A percentile compares a stretch with the other conserved stretches of the same genome.
These are phyloP conservation scores for Keqinozyma sinolaborantium DNA, from an alignment of 1,139 yeast genomes.

Conservation along the genomic window DNA sequence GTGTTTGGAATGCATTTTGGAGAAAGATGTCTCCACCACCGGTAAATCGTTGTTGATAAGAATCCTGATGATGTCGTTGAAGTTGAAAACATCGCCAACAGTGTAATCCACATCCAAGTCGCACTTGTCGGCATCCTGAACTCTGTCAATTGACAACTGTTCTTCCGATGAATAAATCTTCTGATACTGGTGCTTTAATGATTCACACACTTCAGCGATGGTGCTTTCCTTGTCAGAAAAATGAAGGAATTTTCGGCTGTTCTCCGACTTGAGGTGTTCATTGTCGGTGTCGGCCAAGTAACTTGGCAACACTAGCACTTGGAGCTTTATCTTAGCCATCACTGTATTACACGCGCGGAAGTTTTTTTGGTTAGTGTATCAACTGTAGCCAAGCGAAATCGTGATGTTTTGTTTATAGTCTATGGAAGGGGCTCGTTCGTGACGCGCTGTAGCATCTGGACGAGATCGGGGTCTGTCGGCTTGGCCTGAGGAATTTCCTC, in stretches of 20 bases:
- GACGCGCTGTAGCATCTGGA: no score
- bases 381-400: no score
- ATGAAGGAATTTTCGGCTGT: conserved; percentile 54
- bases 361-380: no score
- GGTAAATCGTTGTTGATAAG: conserved; percentile 39
- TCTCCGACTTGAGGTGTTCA: conserved; percentile 8
- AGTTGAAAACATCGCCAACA: conserved; percentile 58
- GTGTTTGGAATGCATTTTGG: conserved; percentile 1
- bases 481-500: conserved; percentile 3
- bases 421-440: no score
- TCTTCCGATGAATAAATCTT: conserved; percentile 63
- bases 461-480: not conserved
- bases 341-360: no score
- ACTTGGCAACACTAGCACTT: conserved; percentile 37
- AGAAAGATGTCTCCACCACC: conserved; percentile 1
- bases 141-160: conserved; percentile 46
- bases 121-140: conserved; percentile 64
- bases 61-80: conserved; percentile 54
- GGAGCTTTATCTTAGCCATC: conserved; percentile 33
- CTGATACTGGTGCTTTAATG: conserved; percentile 47
- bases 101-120: conserved; percentile 75
- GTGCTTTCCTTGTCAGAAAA: conserved; percentile 47
- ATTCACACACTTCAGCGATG: conserved; percentile 46
- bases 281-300: conserved; percentile 15
- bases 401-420: no score